A percentile compares a stretch with the other conserved stretches of the same genome.
These are phyloP conservation scores for Xylariaceae sp. DNA, from an alignment of 2,329 filamentous ascomycete species.

Conservation along the genomic window DNA sequence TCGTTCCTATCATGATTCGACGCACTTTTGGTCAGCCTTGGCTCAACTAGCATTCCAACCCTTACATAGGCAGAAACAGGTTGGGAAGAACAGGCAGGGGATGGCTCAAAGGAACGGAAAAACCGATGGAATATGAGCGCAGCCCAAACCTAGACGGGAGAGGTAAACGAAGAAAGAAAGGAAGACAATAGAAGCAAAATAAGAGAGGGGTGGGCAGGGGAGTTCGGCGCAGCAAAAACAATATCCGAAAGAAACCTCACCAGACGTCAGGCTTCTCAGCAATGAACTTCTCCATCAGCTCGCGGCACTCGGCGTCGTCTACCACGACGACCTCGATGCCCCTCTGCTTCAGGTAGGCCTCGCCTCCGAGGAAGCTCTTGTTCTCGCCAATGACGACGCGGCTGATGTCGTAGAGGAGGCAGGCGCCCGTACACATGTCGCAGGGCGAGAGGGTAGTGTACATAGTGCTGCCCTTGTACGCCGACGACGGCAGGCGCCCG, in stretches of 20 bases:
- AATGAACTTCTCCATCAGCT: constrained; percentile 68
- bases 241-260: constrained; percentile 40
- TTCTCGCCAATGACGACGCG: constrained; percentile 76
- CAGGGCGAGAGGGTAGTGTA: constrained; percentile 76
- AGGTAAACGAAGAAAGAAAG: no score
- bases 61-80: no score
- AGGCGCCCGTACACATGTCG: constrained; percentile 77
- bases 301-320: constrained; percentile 58
- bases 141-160: no score
- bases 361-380: constrained; percentile 66
- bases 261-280: constrained; percentile 66
- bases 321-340: constrained; percentile 71
- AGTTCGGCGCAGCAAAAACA: no score
- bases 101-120: no score
- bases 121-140: no score
- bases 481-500: constrained; percentile 62
- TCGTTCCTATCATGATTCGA: constrained; percentile 24
- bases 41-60: no score
- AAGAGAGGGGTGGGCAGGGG: no score
- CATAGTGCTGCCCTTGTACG: constrained; percentile 71
- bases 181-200: no score
- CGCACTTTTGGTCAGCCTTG: not conserved
- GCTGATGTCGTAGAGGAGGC: constrained; percentile 67
- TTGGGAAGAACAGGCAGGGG: no score
- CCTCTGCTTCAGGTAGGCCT: constrained; percentile 60